Evolutionary conservation across 73 alveolate species (phyloP).

Genomic region (Blepharisma japonicum): DNA sequence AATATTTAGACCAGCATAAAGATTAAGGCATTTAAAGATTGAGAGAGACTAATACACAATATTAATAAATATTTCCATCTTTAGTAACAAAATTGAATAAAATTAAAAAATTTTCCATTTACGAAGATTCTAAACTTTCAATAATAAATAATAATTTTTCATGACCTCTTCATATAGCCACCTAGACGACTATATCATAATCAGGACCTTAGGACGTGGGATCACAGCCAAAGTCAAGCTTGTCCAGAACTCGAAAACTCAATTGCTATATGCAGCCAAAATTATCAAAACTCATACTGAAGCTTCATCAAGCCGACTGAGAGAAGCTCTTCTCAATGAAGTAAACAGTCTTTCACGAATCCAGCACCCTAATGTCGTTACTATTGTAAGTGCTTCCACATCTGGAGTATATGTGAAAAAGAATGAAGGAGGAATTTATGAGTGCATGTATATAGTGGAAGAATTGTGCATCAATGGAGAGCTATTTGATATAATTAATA

Average conservation of each 20-base stretch:
- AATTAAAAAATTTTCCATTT: no score
- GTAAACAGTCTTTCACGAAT: background rate
- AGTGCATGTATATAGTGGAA: constrained; percentile 28
- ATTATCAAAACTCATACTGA: background rate
- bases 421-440: constrained; percentile 25
- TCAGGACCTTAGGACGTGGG: constrained; percentile 20
- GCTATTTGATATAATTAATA: constrained; percentile 31
- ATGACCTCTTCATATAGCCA: constrained; percentile 3
- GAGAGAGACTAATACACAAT: no score
- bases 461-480: constrained; percentile 39
- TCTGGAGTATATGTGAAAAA: background rate
- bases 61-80: no score
- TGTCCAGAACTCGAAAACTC: background rate
- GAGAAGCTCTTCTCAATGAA: constrained; percentile 13
- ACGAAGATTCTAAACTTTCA: background rate
- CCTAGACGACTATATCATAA: constrained; percentile 5
- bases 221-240: constrained; percentile 27
- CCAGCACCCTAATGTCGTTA: constrained; percentile 23
- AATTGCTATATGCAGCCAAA: constrained; percentile 4
- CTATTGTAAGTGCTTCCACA: background rate
- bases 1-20: no score
- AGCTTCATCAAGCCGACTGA: background rate
- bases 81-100: no score
- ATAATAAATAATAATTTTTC: background rate
- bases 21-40: no score